Base-by-base conservation (phyloP, 441 rosid genomes). In the Flueggea neowawraea region DNA sequence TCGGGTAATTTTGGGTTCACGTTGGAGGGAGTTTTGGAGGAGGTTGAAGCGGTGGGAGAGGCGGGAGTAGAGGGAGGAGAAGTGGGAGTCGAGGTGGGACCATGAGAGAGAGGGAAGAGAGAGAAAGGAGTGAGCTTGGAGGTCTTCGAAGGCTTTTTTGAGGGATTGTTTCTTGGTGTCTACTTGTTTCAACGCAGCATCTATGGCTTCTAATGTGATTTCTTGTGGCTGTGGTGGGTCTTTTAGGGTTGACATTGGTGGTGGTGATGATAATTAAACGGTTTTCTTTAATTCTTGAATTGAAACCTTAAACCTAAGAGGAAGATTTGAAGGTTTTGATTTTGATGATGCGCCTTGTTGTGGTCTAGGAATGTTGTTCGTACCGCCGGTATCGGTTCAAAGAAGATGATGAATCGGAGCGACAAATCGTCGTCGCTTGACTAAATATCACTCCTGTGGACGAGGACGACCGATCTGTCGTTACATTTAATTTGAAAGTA, bases 41-140 rank as follows among this genome's bases (percentile, higher is more conserved):
- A 69, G 76, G 9, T 8, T 1, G 72, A 89, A 75, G 4, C 90
- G 84, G 60, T 48, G 62, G 7, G 60, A 41, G 49, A 85, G 76
- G 45, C 73, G 68, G 63, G 66, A 14, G 49, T 86, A 83, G 17
- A 72, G 60, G 10, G 87, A 62, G 65, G 87, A 48, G 64, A 88
- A 86, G 84, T 87, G 86, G 28, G 88, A 59, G 59, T 83, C 92
- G 68, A 91, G 52, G 61, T 85, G 85, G 45, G 83, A 55, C 96
- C 95, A 91, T 5, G 86, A 67, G 58, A 87, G 72, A 15, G 80
- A 28, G 17, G 54, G 58, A 16, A 52, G 56, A 31, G 81, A 83
- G 57, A 75, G 80, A 53, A 77, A 72, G 22, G 84, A 72, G 52
- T 78, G 80, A 31, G 78, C 16, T 61, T 81, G 91, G 44, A 91